phyloP scores from a whole-genome alignment of 176 grass and related monocot species.

The Oryza rufipogon region DNA sequence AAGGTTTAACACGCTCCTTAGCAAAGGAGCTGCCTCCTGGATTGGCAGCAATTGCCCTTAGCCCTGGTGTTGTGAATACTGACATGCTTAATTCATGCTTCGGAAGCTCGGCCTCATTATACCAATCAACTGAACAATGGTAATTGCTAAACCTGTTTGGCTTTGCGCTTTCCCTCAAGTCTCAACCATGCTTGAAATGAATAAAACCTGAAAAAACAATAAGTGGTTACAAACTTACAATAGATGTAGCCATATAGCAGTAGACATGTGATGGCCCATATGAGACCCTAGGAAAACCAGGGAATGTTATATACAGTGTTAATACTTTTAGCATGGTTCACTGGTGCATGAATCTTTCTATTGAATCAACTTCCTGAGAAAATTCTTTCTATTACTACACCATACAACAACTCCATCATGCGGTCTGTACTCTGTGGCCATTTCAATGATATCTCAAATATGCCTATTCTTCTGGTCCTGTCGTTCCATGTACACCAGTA shows the following conservation, averaged over 20 bases:
- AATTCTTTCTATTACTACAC: background rate
- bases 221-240: background rate
- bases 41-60: constrained; percentile 86
- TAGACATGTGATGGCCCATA: background rate
- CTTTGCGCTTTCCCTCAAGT: background rate
- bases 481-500: background rate
- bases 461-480: background rate
- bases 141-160: constrained; percentile 67
- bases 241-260: background rate
- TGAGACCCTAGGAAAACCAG: background rate
- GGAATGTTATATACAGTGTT: background rate
- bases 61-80: constrained; percentile 91
- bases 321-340: background rate
- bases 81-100: constrained; percentile 97
- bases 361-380: constrained; percentile 8
- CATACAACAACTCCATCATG: background rate
- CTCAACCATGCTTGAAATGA: background rate
- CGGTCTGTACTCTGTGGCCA: background rate
- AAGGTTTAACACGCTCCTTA: constrained; percentile 86
- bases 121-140: constrained; percentile 87
- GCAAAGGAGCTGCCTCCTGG: constrained; percentile 92
- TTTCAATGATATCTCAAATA: constrained; percentile 1
- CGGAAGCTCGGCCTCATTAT: constrained; percentile 70
- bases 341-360: background rate
- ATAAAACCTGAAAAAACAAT: constrained; percentile 18